These are phyloP conservation scores for Arthroderma sp. DNA, from an alignment of 2,329 filamentous ascomycete species.

Conservation along the genomic window DNA sequence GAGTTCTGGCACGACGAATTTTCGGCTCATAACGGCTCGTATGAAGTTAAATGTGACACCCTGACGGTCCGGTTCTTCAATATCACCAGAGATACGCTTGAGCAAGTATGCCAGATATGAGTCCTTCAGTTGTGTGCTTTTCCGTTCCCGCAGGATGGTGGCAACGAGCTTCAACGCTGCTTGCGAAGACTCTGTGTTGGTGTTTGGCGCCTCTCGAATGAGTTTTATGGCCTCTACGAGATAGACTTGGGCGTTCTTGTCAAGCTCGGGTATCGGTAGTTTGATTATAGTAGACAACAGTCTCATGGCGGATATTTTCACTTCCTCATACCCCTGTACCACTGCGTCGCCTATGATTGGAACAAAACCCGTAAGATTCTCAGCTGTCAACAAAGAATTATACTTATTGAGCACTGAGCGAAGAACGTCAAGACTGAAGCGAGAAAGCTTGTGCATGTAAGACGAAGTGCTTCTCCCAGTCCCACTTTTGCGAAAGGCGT, in stretches of 20 bases:
- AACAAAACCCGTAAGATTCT: constrained; percentile 73
- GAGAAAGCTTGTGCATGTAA: constrained; percentile 73
- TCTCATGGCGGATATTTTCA: constrained; percentile 76
- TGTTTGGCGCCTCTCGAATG: constrained; percentile 63
- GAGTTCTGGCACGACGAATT: constrained; percentile 70
- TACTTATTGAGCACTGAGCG: constrained; percentile 78
- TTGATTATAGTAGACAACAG: constrained; percentile 76
- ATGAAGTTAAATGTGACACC: constrained; percentile 93
- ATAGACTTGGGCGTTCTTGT: constrained; percentile 62
- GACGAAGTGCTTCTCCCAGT: constrained; percentile 60
- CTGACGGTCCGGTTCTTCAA: constrained; percentile 84
- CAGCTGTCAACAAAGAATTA: constrained; percentile 61
- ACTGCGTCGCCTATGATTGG: constrained; percentile 81
- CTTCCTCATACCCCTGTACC: constrained; percentile 74
- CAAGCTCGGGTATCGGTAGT: constrained; percentile 59
- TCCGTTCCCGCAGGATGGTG: constrained; percentile 68
- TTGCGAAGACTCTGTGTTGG: constrained; percentile 71
- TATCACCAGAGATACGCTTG: constrained; percentile 67
- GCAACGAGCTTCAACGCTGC: constrained; percentile 80
- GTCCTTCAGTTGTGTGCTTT: constrained; percentile 63
- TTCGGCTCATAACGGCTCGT: constrained; percentile 71
- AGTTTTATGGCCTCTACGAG: constrained; percentile 72
- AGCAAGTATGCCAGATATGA: constrained; percentile 71
- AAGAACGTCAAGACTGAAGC: constrained; percentile 78
- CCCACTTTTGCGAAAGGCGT: constrained; percentile 60